Evolutionary conservation across 2,329 filamentous ascomycete genomes (phyloP).

Genomic region (Hypoxylon sp.): DNA sequence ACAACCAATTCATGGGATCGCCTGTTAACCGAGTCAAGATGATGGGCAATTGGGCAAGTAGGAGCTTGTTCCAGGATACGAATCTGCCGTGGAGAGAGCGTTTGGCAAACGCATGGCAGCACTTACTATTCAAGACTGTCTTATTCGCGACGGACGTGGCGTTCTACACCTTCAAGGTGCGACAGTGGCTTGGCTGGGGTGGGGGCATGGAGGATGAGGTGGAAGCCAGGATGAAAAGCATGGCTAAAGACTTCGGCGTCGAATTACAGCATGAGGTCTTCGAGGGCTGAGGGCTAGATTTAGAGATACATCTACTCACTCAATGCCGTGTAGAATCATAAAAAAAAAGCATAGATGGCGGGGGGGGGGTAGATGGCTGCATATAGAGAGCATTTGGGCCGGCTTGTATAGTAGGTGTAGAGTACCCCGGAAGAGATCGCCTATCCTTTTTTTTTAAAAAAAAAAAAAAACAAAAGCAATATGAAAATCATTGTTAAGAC

Average conservation of each 20-base stretch:
- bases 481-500: no score
- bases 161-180: constrained; percentile 85
- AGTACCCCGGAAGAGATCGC: constrained; percentile 27
- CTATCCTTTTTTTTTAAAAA: constrained; percentile 5
- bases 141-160: constrained; percentile 82
- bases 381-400: constrained; percentile 30
- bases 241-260: constrained; percentile 92
- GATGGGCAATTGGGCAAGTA: constrained; percentile 89
- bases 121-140: constrained; percentile 86
- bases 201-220: constrained; percentile 95
- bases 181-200: constrained; percentile 82
- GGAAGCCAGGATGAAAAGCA: constrained; percentile 86
- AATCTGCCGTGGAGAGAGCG: constrained; percentile 75
- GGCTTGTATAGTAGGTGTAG: constrained; percentile 37
- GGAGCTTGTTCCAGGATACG: constrained; percentile 82
- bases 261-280: constrained; percentile 92
- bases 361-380: constrained; percentile 32
- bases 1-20: constrained; percentile 90
- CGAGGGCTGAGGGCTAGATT: constrained; percentile 73
- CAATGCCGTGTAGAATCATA: constrained; percentile 31
- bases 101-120: constrained; percentile 78
- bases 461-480: no score
- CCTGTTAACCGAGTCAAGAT: constrained; percentile 95
- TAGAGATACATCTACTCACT: constrained; percentile 30
- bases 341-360: constrained; percentile 32